phyloP scores from a whole-genome alignment of 495 filamentous ascomycete genomes.

The Talaromyces nanjingensis region DNA sequence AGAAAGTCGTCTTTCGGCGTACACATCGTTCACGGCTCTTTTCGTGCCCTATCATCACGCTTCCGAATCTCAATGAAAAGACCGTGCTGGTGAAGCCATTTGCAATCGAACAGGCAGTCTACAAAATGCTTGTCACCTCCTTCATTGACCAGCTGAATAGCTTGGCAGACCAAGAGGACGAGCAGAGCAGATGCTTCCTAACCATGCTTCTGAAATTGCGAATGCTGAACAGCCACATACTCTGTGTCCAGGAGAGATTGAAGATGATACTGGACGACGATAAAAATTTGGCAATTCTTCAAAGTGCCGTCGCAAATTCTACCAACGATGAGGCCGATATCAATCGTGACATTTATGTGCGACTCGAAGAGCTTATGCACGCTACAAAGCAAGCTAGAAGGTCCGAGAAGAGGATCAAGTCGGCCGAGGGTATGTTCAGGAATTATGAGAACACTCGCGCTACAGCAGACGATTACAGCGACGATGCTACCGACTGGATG shows the following conservation, averaged over 20 bases:
- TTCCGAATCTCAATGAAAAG: constrained; percentile 37
- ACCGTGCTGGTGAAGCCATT: constrained; percentile 35
- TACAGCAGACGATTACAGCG: constrained; percentile 1
- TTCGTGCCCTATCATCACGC: constrained; percentile 44
- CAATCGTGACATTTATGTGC: not conserved
- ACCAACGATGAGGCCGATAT: not conserved
- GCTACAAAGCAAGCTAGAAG: not conserved
- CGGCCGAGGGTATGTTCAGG: not conserved
- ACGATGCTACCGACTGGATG: constrained; percentile 24
- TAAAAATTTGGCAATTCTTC: constrained; percentile 25
- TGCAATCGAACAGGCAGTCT: constrained; percentile 41
- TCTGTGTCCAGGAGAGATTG: constrained; percentile 40
- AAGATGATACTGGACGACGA: constrained; percentile 32
- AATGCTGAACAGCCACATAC: constrained; percentile 44
- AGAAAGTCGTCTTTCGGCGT: constrained; percentile 44
- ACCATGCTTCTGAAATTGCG: constrained; percentile 41
- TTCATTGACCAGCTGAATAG: constrained; percentile 32
- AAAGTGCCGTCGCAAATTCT: not conserved
- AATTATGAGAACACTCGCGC: not conserved
- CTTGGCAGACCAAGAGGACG: constrained; percentile 9
- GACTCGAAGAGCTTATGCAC: not conserved
- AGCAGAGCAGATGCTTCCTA: constrained; percentile 20
- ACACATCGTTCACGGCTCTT: constrained; percentile 48
- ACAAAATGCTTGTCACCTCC: constrained; percentile 31
- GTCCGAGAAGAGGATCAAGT: not conserved